phyloP scores from a whole-genome alignment of 2,329 filamentous ascomycete genomes.

The Cercospora berteroae region DNA sequence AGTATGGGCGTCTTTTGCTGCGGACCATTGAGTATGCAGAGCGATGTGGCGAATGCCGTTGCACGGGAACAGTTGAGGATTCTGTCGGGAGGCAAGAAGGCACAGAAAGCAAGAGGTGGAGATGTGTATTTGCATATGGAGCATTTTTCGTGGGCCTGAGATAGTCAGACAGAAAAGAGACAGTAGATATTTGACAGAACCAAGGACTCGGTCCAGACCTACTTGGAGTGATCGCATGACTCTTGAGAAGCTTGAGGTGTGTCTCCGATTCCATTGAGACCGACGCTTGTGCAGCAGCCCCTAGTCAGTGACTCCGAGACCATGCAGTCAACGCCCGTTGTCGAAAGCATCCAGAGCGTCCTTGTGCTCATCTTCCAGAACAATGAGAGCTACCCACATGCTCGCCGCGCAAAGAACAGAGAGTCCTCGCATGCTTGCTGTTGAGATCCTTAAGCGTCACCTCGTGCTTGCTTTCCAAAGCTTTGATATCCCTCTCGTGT shows the following conservation, averaged over 20 bases:
- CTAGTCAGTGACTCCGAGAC: background rate
- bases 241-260: background rate
- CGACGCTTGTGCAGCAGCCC: background rate
- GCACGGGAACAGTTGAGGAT: conserved; percentile 44
- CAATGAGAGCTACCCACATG: too few species aligned
- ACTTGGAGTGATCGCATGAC: background rate
- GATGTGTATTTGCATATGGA: conserved; percentile 49
- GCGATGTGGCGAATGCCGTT: conserved; percentile 50
- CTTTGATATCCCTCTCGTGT: too few species aligned
- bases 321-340: background rate
- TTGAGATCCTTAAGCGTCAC: too few species aligned
- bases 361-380: too few species aligned
- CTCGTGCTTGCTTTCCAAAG: too few species aligned
- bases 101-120: background rate
- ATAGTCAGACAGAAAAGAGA: background rate
- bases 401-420: too few species aligned
- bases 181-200: background rate
- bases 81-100: conserved; percentile 32
- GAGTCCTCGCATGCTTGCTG: too few species aligned
- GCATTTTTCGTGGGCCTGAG: conserved; percentile 46
- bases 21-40: conserved; percentile 48
- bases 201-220: background rate
- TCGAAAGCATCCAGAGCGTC: too few species aligned
- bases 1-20: conserved; percentile 43
- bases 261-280: background rate